Evolutionary conservation across 2,329 filamentous ascomycete species (phyloP).

Genomic region (Penicillium sp.): DNA sequence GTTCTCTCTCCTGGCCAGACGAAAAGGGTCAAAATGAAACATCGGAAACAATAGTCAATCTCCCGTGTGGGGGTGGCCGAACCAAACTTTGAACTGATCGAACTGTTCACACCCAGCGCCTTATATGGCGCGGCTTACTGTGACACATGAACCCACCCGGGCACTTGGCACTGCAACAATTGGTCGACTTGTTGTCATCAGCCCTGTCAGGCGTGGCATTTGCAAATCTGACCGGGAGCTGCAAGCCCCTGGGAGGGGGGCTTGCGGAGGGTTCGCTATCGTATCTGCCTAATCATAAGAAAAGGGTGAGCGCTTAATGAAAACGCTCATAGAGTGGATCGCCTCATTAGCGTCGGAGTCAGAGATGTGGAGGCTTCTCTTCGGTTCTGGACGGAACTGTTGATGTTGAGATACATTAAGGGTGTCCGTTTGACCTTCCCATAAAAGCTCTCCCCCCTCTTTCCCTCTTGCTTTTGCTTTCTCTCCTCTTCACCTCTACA

Average conservation of each 20-base stretch:
- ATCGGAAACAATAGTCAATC: conserved; percentile 7
- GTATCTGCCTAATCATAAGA: conserved; percentile 16
- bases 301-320: conserved; percentile 10
- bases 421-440: conserved; percentile 3
- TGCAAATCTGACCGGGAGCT: conserved; percentile 2
- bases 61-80: neutral
- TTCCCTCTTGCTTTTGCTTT: neutral
- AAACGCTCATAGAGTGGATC: conserved; percentile 12
- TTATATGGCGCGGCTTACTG: neutral
- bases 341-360: neutral
- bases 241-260: conserved; percentile 1
- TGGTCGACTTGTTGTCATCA: neutral
- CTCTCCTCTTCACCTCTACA: neutral
- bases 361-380: conserved; percentile 8
- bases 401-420: conserved; percentile 8
- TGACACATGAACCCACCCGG: conserved; percentile 1
- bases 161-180: conserved; percentile 4
- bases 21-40: neutral
- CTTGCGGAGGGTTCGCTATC: conserved; percentile 8
- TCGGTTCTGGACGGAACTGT: conserved; percentile 15
- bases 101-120: conserved; percentile 1
- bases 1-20: neutral
- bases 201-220: conserved; percentile 8
- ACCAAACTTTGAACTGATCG: neutral
- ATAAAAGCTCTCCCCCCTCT: conserved; percentile 12